Evolutionary conservation across 305 asterid species (phyloP).

Genomic region (Fraxinus latifolia): DNA sequence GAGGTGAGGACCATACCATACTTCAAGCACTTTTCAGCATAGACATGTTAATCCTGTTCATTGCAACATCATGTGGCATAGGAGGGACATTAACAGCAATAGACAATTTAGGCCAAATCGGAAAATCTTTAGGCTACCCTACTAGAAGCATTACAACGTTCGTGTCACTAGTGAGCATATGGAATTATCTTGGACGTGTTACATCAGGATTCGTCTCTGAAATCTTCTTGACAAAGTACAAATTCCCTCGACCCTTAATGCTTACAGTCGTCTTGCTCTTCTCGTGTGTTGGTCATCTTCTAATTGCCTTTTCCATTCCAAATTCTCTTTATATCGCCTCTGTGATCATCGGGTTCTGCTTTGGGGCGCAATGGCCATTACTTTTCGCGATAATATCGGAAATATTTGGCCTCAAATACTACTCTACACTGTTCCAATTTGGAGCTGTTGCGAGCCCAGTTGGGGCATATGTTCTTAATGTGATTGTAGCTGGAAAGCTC

Average conservation of each 20-base stretch:
- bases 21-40: slow-evolving; percentile 32
- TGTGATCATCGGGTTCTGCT: slow-evolving; percentile 29
- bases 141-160: slow-evolving; percentile 26
- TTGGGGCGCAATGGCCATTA: slow-evolving; percentile 36
- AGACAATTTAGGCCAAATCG: slow-evolving; percentile 31
- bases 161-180: slow-evolving; percentile 37
- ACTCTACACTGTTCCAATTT: slow-evolving; percentile 32
- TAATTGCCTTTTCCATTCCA: slow-evolving; percentile 28
- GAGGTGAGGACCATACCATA: slow-evolving; percentile 22
- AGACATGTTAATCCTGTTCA: slow-evolving; percentile 32
- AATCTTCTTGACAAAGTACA: slow-evolving; percentile 26
- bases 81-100: slow-evolving; percentile 20
- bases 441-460: slow-evolving; percentile 35
- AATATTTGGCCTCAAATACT: slow-evolving; percentile 34
- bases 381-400: slow-evolving; percentile 35
- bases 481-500: slow-evolving; percentile 31
- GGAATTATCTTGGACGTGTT: slow-evolving; percentile 39
- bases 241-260: slow-evolving; percentile 34
- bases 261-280: slow-evolving; percentile 22
- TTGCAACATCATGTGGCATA: slow-evolving; percentile 27
- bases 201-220: slow-evolving; percentile 32
- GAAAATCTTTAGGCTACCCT: slow-evolving; percentile 29
- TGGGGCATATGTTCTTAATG: slow-evolving; percentile 30
- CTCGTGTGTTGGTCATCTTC: slow-evolving; percentile 31
- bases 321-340: slow-evolving; percentile 27